Evolutionary conservation across 2,329 filamentous ascomycete species (phyloP).

Genomic region (Sclerotiophoma versabilis): DNA sequence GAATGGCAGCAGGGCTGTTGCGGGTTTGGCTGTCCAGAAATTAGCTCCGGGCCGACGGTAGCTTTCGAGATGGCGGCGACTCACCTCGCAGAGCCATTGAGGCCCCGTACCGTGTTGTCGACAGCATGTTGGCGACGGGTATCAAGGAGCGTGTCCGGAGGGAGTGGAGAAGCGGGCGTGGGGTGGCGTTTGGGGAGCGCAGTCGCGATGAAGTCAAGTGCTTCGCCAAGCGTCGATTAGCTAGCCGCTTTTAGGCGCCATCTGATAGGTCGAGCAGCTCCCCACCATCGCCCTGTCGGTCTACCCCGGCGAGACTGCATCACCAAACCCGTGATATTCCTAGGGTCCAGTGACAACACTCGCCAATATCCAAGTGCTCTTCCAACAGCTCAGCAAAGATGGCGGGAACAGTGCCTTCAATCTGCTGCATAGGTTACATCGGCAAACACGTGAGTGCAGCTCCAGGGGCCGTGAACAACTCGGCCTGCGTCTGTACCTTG

Average conservation of each 20-base stretch:
- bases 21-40: slow-evolving; percentile 67
- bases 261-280: slow-evolving; percentile 42
- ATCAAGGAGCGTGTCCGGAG: slow-evolving; percentile 42
- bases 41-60: slow-evolving; percentile 35
- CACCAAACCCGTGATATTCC: slow-evolving; percentile 17
- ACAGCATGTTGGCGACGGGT: slow-evolving; percentile 56
- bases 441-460: slow-evolving; percentile 77
- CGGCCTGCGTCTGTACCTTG: too few relatives aligned
- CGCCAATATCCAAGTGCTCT: not conserved
- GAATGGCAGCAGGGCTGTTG: slow-evolving; percentile 68
- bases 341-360: not conserved
- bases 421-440: slow-evolving; percentile 92
- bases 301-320: slow-evolving; percentile 30
- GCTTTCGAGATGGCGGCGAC: slow-evolving; percentile 33
- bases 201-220: slow-evolving; percentile 44
- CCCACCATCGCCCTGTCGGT: slow-evolving; percentile 34
- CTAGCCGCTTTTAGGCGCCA: slow-evolving; percentile 31
- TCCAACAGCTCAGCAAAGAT: slow-evolving; percentile 33
- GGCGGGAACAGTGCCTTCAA: slow-evolving; percentile 68
- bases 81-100: slow-evolving; percentile 64
- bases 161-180: slow-evolving; percentile 49
- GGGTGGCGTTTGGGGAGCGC: slow-evolving; percentile 40
- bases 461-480: too few relatives aligned
- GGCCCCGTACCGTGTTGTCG: slow-evolving; percentile 59
- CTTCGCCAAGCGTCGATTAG: slow-evolving; percentile 33